Base-by-base conservation (phyloP, 169 alveolate genomes). In the Ichthyophthirius multifiliis region DNA sequence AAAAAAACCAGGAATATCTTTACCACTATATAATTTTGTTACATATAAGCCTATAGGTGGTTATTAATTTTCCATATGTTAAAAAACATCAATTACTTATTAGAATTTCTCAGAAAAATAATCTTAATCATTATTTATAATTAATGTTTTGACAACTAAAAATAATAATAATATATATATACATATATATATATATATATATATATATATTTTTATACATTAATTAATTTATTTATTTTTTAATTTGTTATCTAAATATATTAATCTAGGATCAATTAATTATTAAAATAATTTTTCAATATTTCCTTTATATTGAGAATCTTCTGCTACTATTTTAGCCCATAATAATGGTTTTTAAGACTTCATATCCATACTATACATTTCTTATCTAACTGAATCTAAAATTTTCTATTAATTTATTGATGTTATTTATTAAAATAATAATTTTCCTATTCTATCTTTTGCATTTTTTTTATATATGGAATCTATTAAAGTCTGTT, bases 301-400 rank as follows among this genome's bases (percentile, higher is more conserved):
- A 44, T 67, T 67, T 39, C 20, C 41, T 12, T 9, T 6, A 23
- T 67, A 67, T 2, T 37, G 39, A 9, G 63, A 18, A 39, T 67
- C 77, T 2, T 67, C 46, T 34, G 46, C 55, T 3, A 67, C 12
- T 4, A 67, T 67, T 44, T 67, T 67, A 16, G 77, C 43, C 77
- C 77, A 67, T 1, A 67, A 32, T 4, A 67, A 12, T 6, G 77
- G 77, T 39, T 67, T 67, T 18, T 67, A 15, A n/a, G 43, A 34
- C 0, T 47, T 47, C 15, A 32, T 67, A 41, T 67, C 77, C 77
- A 67, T 67, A 20, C 16, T 30, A 39, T 67, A 67, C 48, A 67
- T 13, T 67, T 67, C 77, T n/a, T 67, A 32, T 67, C 46, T 18
- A 67, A 67, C 41, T 37, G 32, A 18, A 18, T 39, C 71, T 4